Evolutionary conservation across 2,329 filamentous ascomycete species (phyloP).

Genomic region (Verticillium tricorpus): DNA sequence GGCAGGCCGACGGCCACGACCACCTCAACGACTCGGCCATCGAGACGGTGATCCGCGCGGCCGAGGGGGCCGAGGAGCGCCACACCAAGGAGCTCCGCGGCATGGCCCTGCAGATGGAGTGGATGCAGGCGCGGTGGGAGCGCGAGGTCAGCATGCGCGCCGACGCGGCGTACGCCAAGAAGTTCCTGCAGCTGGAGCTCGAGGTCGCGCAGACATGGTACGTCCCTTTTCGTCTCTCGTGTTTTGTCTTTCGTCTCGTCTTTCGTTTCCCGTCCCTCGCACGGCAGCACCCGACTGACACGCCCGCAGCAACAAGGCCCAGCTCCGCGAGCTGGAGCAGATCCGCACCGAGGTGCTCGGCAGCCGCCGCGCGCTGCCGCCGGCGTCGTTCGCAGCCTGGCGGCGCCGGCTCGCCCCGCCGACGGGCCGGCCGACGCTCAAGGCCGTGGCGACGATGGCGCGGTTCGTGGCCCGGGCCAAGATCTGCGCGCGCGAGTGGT

Average conservation of each 20-base stretch:
- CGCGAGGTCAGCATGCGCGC: constrained; percentile 76
- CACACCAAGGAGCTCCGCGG: constrained; percentile 76
- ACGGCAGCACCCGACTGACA: constrained; percentile 17
- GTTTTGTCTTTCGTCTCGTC: too few relatives aligned
- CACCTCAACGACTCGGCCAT: constrained; percentile 40
- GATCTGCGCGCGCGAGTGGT: constrained; percentile 44
- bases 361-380: constrained; percentile 29
- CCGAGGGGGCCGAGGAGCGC: constrained; percentile 59
- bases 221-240: constrained; percentile 33
- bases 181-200: constrained; percentile 72
- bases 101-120: constrained; percentile 84
- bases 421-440: constrained; percentile 28
- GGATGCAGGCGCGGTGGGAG: constrained; percentile 75
- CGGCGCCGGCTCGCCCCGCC: constrained; percentile 11
- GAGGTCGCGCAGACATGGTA: constrained; percentile 89
- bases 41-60: constrained; percentile 53
- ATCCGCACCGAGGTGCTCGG: constrained; percentile 54
- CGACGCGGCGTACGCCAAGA: constrained; percentile 83
- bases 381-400: constrained; percentile 21
- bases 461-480: constrained; percentile 50
- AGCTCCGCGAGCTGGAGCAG: constrained; percentile 77
- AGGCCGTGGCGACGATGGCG: constrained; percentile 40
- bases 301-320: constrained; percentile 74
- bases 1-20: constrained; percentile 17
- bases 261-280: neutral